Base-by-base conservation (phyloP, 139 green algal species). In the Penium margaritaceum region DNA sequence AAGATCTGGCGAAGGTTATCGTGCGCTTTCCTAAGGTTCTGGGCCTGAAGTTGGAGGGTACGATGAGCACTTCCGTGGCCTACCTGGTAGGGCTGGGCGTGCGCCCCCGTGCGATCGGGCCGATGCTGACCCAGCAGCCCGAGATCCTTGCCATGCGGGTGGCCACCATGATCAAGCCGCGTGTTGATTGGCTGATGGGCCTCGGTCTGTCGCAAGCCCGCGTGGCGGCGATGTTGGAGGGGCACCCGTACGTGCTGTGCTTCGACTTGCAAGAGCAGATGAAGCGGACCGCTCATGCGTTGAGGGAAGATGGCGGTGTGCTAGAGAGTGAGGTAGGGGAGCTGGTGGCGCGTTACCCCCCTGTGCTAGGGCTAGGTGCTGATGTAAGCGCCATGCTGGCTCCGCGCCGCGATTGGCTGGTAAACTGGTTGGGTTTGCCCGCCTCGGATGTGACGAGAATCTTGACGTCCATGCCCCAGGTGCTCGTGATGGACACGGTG, bases 41-140 rank as follows among this genome's bases (percentile, higher is more conserved):
- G 17, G 71, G 63, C 27, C 47, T 75, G 35, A 66, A 57, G 7
- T 29, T 77, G 19, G 62, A 78, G 39, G 71, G 63, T 14, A 78
- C 29, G 27, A 78, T 78, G 62, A 73, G 62, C 63, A 78, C 71
- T 5, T 43, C 35, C 32, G 37, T 73, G 58, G 38, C 35, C 19
- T 78, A 76, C 63, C 43, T 78, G 17, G 71, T 78, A 9, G 74
- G 71, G 2, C 2, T 78, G 1, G 71, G 71, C 21, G 71, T 78
- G 29, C 38, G 30, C 15, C 29, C 17, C 5, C n/a, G 32, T 14
- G 19, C 43, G 9, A 19, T 78, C 1, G 71, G 71, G 29, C 24
- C 32, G 1, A 70, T 78, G 30, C 3, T 78, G n/a, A 77, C 67
- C 24, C 14, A 43, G 41, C 3, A 32, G 19, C 71, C 71, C 19